Evolutionary conservation across 805 yeast genomes (phyloP).

Genomic region (Saccharomycopsis lassenensis): DNA sequence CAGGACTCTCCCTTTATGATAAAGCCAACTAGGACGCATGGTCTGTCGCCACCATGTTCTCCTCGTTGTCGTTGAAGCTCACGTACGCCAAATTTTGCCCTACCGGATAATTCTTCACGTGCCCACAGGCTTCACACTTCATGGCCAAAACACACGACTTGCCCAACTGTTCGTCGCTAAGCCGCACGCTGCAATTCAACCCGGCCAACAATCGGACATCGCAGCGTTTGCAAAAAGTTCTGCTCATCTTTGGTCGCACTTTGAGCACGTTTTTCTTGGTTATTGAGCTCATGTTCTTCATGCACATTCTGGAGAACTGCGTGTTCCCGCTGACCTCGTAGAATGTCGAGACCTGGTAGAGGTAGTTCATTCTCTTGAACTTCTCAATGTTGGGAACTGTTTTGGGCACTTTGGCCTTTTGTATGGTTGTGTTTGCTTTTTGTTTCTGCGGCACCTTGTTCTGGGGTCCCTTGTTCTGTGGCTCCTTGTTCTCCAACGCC

Average conservation of each 20-base stretch:
- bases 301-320: conserved; percentile 11
- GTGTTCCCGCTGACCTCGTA: background rate
- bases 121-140: background rate
- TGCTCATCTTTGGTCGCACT: conserved; percentile 11
- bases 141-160: background rate
- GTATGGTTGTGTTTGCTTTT: no score
- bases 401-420: no score
- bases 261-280: conserved; percentile 13
- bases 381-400: no score
- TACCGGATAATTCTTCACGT: background rate
- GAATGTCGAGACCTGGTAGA: conserved; percentile 12
- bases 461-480: no score
- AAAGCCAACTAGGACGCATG: no score
- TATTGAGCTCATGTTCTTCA: conserved; percentile 10
- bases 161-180: conserved; percentile 1
- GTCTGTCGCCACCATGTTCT: no score
- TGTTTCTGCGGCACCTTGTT: no score
- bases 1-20: no score
- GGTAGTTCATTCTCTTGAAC: conserved; percentile 15
- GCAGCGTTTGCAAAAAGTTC: conserved; percentile 14
- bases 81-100: no score
- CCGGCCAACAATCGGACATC: conserved; percentile 10
- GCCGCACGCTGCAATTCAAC: conserved; percentile 3
- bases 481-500: no score
- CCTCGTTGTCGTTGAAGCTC: no score